A percentile compares a stretch with the other conserved stretches of the same genome.
Evolutionary conservation across 164 flowering plant species (phyloP).

Genomic region (Vitis amurensis): DNA sequence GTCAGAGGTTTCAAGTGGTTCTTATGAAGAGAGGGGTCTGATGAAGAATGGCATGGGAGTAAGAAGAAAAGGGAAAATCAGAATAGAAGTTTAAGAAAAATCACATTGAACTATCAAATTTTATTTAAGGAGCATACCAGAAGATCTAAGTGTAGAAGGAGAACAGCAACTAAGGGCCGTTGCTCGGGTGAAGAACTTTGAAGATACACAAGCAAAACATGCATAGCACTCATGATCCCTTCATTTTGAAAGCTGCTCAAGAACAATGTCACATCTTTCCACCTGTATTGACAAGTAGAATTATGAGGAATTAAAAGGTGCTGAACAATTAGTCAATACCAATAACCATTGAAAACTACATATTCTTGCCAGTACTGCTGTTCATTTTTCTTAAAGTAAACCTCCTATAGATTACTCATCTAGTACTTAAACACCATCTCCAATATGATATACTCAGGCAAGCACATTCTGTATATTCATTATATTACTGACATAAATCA

Average conservation of each 20-base stretch:
- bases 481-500: no score
- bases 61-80: neutral
- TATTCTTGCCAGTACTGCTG: neutral
- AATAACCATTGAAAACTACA: neutral
- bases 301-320: neutral
- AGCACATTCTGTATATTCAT: no score
- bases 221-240: conserved; percentile 46
- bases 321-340: neutral
- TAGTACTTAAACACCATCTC: no score
- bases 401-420: no score
- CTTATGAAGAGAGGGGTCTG: neutral
- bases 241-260: conserved; percentile 45
- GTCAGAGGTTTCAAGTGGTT: neutral
- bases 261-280: conserved; percentile 39
- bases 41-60: neutral
- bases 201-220: conserved; percentile 51
- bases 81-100: no score
- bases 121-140: conserved; percentile 39
- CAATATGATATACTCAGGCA: no score
- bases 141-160: conserved; percentile 57
- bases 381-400: no score
- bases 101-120: neutral
- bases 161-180: conserved; percentile 54
- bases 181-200: conserved; percentile 46
- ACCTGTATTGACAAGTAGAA: conserved; percentile 36